These are phyloP conservation scores for Puccinia hordei DNA, from an alignment of 1,284 basidiomycete genomes.

Conservation along the genomic window DNA sequence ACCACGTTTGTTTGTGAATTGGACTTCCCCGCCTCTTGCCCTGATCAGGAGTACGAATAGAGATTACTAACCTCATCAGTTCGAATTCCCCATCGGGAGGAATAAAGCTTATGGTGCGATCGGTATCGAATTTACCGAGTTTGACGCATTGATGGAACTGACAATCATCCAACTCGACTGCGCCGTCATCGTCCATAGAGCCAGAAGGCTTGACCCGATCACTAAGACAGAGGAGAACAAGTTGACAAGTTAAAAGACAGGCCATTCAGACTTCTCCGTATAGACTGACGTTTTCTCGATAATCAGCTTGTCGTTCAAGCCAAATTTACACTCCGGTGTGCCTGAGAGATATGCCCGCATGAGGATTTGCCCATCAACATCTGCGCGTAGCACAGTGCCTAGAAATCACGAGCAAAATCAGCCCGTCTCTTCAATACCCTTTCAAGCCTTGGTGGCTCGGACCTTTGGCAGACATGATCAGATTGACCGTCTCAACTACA, in stretches of 20 bases:
- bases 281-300: conserved; percentile 75
- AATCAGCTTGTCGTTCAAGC: conserved; percentile 95
- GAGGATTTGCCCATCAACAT: conserved; percentile 95
- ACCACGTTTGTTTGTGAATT: background rate
- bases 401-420: background rate
- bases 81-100: conserved; percentile 99
- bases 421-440: background rate
- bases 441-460: conserved; percentile 52
- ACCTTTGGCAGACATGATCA: conserved; percentile 96
- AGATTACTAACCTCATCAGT: conserved; percentile 75
- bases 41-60: conserved; percentile 5
- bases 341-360: conserved; percentile 97
- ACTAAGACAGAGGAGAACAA: conserved; percentile 54
- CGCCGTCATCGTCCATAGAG: conserved; percentile 58
- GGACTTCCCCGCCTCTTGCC: background rate
- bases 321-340: conserved; percentile 96
- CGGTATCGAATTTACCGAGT: conserved; percentile 87
- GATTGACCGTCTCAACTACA: conserved; percentile 92
- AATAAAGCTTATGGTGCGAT: conserved; percentile 90
- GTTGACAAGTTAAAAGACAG: background rate
- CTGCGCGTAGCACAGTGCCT: conserved; percentile 90
- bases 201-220: conserved; percentile 63
- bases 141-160: conserved; percentile 98
- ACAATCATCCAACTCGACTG: conserved; percentile 94
- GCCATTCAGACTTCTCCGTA: background rate